A percentile compares a stretch with the other conserved stretches of the same genome.
phyloP scores from a whole-genome alignment of 306 rosid genomes.

The Vicia sativa region DNA sequence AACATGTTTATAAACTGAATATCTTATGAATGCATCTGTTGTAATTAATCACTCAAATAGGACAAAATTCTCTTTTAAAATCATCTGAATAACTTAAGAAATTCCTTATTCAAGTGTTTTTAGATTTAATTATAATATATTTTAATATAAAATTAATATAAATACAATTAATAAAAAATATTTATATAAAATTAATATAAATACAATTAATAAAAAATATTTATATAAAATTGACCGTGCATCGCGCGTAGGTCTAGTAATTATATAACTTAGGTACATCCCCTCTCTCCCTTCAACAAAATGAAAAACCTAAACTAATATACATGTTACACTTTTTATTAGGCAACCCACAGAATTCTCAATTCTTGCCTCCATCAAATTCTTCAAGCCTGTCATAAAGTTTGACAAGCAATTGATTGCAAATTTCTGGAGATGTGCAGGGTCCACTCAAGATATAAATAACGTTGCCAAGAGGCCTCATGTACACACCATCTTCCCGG shows the following conservation, averaged over 20 bases:
- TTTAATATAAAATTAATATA: too few species aligned
- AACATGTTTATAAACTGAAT: too few species aligned
- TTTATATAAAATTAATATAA: too few species aligned
- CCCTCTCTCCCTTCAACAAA: not conserved
- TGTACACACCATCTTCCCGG: slow-evolving; percentile 73
- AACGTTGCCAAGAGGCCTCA: slow-evolving; percentile 86
- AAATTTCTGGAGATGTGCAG: slow-evolving; percentile 74
- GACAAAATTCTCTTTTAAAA: too few species aligned
- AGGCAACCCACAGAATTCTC: slow-evolving; percentile 20
- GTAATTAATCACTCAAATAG: too few species aligned
- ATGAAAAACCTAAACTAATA: slow-evolving; percentile 9
- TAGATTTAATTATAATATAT: too few species aligned
- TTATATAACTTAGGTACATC: not conserved
- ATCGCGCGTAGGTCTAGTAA: not conserved
- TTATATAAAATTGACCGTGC: too few species aligned
- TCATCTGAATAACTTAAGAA: too few species aligned
- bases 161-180: too few species aligned
- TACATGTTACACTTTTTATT: slow-evolving; percentile 9
- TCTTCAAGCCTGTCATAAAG: slow-evolving; percentile 70
- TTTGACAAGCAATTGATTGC: slow-evolving; percentile 68
- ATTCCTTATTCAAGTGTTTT: too few species aligned
- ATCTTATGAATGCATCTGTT: too few species aligned
- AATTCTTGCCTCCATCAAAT: slow-evolving; percentile 39
- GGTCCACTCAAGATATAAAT: slow-evolving; percentile 91
- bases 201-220: too few species aligned